Percentiles rank a stretch among this genome's conserved stretches.
These are phyloP conservation scores for Ophiostoma pallidulum DNA, from an alignment of 2,329 filamentous ascomycete genomes.

Conservation along the genomic window DNA sequence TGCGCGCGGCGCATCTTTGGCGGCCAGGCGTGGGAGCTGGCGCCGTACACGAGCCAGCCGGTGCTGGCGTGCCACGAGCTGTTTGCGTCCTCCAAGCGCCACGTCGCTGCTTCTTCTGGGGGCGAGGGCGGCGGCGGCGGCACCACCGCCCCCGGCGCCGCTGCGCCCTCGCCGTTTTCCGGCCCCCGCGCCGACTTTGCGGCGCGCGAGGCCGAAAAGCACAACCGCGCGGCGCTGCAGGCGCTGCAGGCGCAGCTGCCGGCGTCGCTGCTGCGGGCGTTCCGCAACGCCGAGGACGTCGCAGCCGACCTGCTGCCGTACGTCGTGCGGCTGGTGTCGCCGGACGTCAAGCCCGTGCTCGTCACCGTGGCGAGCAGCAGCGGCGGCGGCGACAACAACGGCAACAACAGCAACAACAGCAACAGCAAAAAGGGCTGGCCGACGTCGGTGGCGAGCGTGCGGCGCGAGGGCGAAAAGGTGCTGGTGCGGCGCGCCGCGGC, in stretches of 20 bases:
- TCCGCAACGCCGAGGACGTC: constrained; percentile 69
- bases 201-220: constrained; percentile 71
- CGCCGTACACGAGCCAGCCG: constrained; percentile 76
- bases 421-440: constrained; percentile 55
- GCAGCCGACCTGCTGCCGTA: constrained; percentile 79
- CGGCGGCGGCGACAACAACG: not conserved
- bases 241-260: constrained; percentile 63
- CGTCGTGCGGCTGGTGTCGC: constrained; percentile 71
- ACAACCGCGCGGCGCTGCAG: constrained; percentile 64
- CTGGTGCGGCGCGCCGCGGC: constrained; percentile 74
- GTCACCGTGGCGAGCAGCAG: constrained; percentile 53
- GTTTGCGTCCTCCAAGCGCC: constrained; percentile 64
- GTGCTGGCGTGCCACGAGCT: constrained; percentile 84
- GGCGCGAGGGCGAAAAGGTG: constrained; percentile 72
- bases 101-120: constrained; percentile 27
- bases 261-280: constrained; percentile 62
- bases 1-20: constrained; percentile 69
- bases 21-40: constrained; percentile 89
- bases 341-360: constrained; percentile 84
- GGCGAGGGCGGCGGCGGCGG: constrained; percentile 33
- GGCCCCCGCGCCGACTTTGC: constrained; percentile 74
- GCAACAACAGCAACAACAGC: constrained; percentile 44
- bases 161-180: constrained; percentile 75
- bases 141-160: constrained; percentile 41
- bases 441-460: constrained; percentile 60